Conservation (phyloP, 371 early-diverging fungal genomes). For the Mucor saturninus region DNA sequence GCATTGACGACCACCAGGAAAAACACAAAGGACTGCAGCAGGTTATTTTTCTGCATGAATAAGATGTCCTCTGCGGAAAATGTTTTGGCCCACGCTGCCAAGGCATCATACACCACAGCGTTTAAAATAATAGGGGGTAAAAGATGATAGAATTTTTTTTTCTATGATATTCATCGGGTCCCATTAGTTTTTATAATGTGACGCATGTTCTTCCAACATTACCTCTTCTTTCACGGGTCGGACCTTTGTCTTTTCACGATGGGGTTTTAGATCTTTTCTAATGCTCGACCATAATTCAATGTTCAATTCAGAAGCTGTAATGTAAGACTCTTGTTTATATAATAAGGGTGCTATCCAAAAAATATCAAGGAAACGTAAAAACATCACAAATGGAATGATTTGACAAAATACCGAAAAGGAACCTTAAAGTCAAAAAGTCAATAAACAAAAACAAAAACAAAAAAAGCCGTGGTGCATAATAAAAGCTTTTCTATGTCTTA, state of each 20-base stretch:
- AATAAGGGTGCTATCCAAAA: conserved; percentile 19
- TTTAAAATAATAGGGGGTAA: conserved; percentile 15
- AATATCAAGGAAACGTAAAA: conserved; percentile 15
- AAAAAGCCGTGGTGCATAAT: too few species aligned
- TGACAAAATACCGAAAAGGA: conserved; percentile 21
- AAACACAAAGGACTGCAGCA: conserved; percentile 5
- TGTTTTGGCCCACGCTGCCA: conserved; percentile 15
- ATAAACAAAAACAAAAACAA: neutral
- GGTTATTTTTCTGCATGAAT: conserved; percentile 1
- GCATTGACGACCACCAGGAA: conserved; percentile 8
- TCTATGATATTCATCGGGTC: conserved; percentile 4
- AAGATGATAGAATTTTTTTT: conserved; percentile 17
- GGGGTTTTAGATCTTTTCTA: conserved; percentile 3
- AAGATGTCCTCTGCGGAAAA: conserved; percentile 16
- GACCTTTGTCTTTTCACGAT: neutral
- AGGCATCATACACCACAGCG: conserved; percentile 9
- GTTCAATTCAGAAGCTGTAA: conserved; percentile 8
- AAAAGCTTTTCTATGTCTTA: neutral
- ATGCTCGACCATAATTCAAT: conserved; percentile 19
- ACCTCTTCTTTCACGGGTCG: neutral
- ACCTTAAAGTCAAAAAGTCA: neutral
- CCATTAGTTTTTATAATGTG: neutral
- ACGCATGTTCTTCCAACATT: neutral
- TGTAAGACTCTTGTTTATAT: conserved; percentile 18
- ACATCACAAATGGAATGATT: conserved; percentile 16